Base-by-base conservation (phyloP, 495 filamentous ascomycete species). In the Podospora comata region DNA sequence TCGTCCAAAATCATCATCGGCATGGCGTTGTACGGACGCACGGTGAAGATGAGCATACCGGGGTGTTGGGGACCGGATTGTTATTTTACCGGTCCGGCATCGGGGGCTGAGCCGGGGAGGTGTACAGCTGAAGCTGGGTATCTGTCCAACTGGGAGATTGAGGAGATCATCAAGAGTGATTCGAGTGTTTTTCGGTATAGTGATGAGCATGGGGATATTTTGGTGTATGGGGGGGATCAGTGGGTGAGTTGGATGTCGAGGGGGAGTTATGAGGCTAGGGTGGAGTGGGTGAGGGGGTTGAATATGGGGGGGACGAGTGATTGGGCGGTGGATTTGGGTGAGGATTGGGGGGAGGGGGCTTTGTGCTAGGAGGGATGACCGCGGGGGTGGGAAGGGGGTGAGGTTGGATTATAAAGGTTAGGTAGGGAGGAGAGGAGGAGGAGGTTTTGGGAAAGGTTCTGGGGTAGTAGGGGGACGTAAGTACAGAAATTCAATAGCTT, bases 201-300 rank as follows among this genome's bases (percentile, higher is more conserved):
- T 4, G 26, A 23, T 26, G 57, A 39, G 55, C 27, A 78, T 66
- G 79, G 76, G 5, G 70, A 83, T 64, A 79, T 84, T 19, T 6
- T 84, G 2, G 74, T 83, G 3, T 85, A 81, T 61, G 70, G 80
- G 62, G 63, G 73, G 7, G 15, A 3, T 20, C 68, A 82, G 13
- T 83, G 79, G 79, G 79, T 83, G 0, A 70, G 74, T 1, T 85
- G 77, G 62, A 84, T 84, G 82, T 55, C 63, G 32, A 19, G 20
- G 16, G 28, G 19, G 9, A 75, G 69, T 4, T 74, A 74, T 54
- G 6, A 19, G 9, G 60, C 66, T 4, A 66, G 73, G 2, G 48
- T 32, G 1, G 55, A 30, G 18, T 27, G 34, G 20, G 70, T 54
- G 60, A 71, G 62, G 44, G 44, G 60, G 4, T 48, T 69, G 2